Evolutionary conservation across 2,329 filamentous ascomycete species (phyloP), one percentile per base, ranked within the genome.

Genomic region (Aspergillus japonicus): DNA sequence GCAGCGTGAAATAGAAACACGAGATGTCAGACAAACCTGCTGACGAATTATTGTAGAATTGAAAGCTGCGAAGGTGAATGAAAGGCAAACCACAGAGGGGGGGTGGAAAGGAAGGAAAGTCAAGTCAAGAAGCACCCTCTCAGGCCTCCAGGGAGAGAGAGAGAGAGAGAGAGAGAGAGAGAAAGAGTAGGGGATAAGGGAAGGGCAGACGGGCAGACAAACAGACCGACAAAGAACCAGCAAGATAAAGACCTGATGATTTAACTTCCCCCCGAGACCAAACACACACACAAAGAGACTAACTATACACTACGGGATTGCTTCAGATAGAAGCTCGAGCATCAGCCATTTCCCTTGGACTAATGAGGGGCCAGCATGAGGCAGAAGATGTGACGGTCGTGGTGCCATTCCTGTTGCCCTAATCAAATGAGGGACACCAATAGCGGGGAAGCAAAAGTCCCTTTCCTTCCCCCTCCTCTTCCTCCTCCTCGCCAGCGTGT

Each of bases 401-500:
- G 39, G 39, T 26, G 24, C 61, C 61, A 63, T 50, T 62, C 50
- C 48, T 58, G 42, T 50, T 57, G 54, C 57, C 44, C 48, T 42
- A 53, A 51, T 44, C 50, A 55, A 48, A 26, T 44, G 39, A 44
- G 39, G 39, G n/a, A 44, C 39, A 44, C 39, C 39, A 44, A 44
- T 44, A 44, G 39, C 39, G n/a, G 39, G 14, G 39, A 44, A 16
- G 39, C 39, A 44, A 8, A 44, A 7, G 16, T 19, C 16, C 64
- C 58, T 16, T 16, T 16, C 8, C 33, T 16, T 16, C 33, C 33
- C 2, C 11, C 54, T 59, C 60, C 29, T 6, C 33, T 3, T 11
- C 33, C 33, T 4, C 4, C 54, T 61, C 60, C 29, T 48, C 11
- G 56, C 55, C 62, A 64, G 55, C 61, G 57, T 63, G 59, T 65